These are phyloP conservation scores for Ganoderma sp. DNA, from an alignment of 1,284 basidiomycete genomes.

Conservation along the genomic window DNA sequence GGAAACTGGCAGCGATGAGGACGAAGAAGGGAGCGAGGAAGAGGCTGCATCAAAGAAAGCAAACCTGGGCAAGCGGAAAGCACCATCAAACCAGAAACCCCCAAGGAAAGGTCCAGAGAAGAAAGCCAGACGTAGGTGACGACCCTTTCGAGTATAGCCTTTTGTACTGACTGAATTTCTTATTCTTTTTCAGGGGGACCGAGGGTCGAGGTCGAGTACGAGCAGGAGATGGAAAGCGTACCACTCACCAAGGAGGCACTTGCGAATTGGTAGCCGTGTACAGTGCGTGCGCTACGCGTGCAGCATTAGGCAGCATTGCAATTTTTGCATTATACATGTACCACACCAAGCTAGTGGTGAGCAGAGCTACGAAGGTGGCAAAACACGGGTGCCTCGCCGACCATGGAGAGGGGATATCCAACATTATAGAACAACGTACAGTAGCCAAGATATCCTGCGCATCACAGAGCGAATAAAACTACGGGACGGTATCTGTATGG, in stretches of 20 bases:
- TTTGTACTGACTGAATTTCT: conserved; percentile 25
- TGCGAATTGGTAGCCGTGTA: conserved; percentile 58
- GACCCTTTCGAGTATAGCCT: conserved; percentile 36
- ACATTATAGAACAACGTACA: conserved; percentile 12
- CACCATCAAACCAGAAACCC: conserved; percentile 45
- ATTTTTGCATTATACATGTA: conserved; percentile 15
- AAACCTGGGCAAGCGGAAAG: conserved; percentile 74
- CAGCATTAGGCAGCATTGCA: conserved; percentile 13
- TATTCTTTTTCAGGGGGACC: conserved; percentile 61
- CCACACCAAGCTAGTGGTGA: not conserved
- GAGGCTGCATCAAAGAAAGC: conserved; percentile 43
- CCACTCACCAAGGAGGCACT: conserved; percentile 63
- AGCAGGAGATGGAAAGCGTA: conserved; percentile 82
- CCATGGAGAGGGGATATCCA: conserved; percentile 6
- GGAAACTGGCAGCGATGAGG: conserved; percentile 40
- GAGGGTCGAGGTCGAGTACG: conserved; percentile 94
- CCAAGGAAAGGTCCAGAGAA: conserved; percentile 60
- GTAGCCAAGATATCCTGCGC: conserved; percentile 11
- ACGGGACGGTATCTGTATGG: conserved; percentile 9
- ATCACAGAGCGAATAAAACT: conserved; percentile 2
- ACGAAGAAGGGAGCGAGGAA: conserved; percentile 40
- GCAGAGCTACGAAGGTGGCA: not conserved
- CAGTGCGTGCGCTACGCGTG: not conserved
- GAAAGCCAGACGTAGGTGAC: conserved; percentile 56
- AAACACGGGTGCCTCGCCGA: conserved; percentile 5